Percentiles rank a stretch among this genome's conserved stretches.
Conservation (phyloP, 2,329 filamentous ascomycete genomes). For the Microcera coccophila region DNA sequence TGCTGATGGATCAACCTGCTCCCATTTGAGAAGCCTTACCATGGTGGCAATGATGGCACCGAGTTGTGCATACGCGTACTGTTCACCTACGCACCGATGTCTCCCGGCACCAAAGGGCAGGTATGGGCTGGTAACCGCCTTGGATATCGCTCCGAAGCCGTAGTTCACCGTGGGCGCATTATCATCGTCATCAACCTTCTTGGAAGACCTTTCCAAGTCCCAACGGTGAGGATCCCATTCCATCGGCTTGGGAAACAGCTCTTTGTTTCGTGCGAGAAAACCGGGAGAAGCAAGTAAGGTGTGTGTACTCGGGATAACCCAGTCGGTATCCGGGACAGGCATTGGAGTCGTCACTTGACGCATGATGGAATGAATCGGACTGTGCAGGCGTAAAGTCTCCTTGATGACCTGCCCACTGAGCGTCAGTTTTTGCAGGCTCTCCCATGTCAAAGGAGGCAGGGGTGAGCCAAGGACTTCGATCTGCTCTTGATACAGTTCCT, state of each 20-base stretch:
- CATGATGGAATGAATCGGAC: conserved; percentile 91
- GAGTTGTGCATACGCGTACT: conserved; percentile 89
- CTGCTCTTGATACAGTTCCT: conserved; percentile 81
- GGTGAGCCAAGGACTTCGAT: conserved; percentile 65
- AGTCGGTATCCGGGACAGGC: conserved; percentile 74
- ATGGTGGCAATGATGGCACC: conserved; percentile 75
- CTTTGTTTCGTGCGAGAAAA: conserved; percentile 65
- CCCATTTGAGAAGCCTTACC: conserved; percentile 72
- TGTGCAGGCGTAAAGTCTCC: conserved; percentile 85
- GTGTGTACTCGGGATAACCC: conserved; percentile 76
- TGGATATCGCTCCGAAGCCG: conserved; percentile 88
- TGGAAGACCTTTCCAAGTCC: conserved; percentile 48
- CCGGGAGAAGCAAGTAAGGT: conserved; percentile 79
- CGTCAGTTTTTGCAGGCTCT: conserved; percentile 70
- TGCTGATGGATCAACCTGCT: conserved; percentile 46
- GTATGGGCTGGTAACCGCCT: conserved; percentile 84
- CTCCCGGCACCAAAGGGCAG: conserved; percentile 92
- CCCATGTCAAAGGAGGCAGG: conserved; percentile 69
- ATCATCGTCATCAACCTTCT: conserved; percentile 47
- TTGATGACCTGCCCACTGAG: conserved; percentile 81
- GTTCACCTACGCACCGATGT: conserved; percentile 92
- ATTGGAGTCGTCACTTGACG: conserved; percentile 86
- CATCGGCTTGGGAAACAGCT: conserved; percentile 76
- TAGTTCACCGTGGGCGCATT: conserved; percentile 80
- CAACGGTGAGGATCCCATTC: conserved; percentile 89